phyloP scores from a whole-genome alignment of 2,329 filamentous ascomycete genomes.

The Fusarium verrucosum region DNA sequence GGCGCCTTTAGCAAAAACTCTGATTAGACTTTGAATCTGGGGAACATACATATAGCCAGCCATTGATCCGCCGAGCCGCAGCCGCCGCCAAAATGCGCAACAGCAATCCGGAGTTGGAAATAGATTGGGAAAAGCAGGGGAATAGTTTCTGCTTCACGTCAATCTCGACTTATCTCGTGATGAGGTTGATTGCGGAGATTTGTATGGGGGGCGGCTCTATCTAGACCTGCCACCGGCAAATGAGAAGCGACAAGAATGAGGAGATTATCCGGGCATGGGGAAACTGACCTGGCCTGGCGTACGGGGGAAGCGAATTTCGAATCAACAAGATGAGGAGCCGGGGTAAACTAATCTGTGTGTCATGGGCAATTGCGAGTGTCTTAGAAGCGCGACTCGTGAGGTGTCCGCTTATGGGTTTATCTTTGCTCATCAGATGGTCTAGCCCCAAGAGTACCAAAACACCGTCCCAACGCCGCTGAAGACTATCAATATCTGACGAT shows the following conservation, averaged over 20 bases:
- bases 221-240: conserved; percentile 20
- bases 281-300: conserved; percentile 30
- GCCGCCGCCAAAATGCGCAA: neutral
- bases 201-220: conserved; percentile 20
- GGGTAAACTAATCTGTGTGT: conserved; percentile 16
- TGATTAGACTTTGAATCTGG: conserved; percentile 35
- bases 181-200: conserved; percentile 33
- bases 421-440: conserved; percentile 27
- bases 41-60: conserved; percentile 35
- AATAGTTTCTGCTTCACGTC: neutral
- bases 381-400: conserved; percentile 21
- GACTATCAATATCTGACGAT: conserved; percentile 31
- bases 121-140: neutral
- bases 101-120: conserved; percentile 7
- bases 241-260: conserved; percentile 25
- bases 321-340: conserved; percentile 1
- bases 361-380: conserved; percentile 16
- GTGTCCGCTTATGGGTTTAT: conserved; percentile 22
- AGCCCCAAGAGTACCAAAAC: conserved; percentile 29
- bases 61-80: conserved; percentile 31
- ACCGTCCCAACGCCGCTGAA: conserved; percentile 2
- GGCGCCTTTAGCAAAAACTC: conserved; percentile 17
- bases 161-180: conserved; percentile 33
- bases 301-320: conserved; percentile 33
- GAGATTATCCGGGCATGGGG: conserved; percentile 36